Base-by-base conservation (phyloP, 768 basidiomycete species). In the Terana coerulea region DNA sequence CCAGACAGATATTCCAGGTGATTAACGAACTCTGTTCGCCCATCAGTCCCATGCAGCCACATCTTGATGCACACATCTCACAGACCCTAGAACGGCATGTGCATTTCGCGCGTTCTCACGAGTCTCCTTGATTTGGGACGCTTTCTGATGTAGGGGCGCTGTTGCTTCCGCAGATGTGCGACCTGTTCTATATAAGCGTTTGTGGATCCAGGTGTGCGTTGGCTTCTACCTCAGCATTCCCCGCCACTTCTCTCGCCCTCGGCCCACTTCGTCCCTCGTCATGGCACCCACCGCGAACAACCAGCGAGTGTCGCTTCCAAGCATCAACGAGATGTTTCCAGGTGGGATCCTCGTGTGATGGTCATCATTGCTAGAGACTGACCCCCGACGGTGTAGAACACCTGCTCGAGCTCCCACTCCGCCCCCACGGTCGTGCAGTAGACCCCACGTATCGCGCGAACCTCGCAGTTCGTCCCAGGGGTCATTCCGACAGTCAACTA, bases 311-410 rank as follows among this genome's bases (percentile, higher is more conserved):
- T 59, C 62, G 1, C 57, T 66, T 34, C 65, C 64, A 22, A 60
- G 64, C 47, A 66, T 66, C 53, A 53, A 59, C 19, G 65, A 65
- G 22, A 56, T 66, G 53, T 61, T 66, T 49, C 65, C 65, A 24
- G 65, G 64, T 66, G n/a, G n/a, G n/a, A n/a, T n/a, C n/a, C n/a
- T 19, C 29, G 28, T 36, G 4, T 31, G 14, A 7, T 37, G 39
- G 9, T n/a, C 37, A 25, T 24, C 34, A 30, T 29, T 5, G 10
- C 39, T 34, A 8, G 5, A 19, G 45, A 19, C 19, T 15, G 9
- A 24, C 12, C 8, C 39, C 43, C 15, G 28, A 12, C 28, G 12
- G 1, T 34, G 37, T 39, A 47, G 55, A 36, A 17, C 39, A 56
- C 41, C 30, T 52, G 31, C 22, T 53, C 26, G 39, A 10, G 21